Conservation (phyloP, 495 filamentous ascomycete species). For the Podospora fimiseda region DNA sequence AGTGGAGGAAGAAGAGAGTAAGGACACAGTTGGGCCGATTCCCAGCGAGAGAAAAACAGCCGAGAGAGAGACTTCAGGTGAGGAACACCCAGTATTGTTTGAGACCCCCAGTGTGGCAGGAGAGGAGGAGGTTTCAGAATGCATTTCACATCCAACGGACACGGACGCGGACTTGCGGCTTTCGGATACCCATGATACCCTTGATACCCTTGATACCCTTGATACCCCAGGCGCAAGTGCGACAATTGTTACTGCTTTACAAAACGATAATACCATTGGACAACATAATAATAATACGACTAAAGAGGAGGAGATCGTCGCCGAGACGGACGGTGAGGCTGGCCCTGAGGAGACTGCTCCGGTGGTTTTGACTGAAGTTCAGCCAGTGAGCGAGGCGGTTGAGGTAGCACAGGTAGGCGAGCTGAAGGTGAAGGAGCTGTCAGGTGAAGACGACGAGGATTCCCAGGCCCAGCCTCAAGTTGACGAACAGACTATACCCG, state of each 20-base stretch:
- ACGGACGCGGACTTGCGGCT: constrained; percentile 20
- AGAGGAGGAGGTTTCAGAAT: constrained; percentile 25
- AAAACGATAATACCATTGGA: constrained; percentile 13
- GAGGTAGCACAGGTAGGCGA: background rate
- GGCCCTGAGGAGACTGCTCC: background rate
- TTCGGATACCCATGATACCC: constrained; percentile 15
- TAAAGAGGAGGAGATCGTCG: constrained; percentile 7
- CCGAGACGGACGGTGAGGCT: constrained; percentile 4
- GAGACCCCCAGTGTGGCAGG: constrained; percentile 27
- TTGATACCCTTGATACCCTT: constrained; percentile 5
- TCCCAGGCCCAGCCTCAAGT: background rate
- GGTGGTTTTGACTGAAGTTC: background rate
- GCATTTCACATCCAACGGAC: constrained; percentile 26
- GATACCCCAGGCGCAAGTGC: constrained; percentile 15
- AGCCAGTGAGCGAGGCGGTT: background rate
- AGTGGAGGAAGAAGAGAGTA: constrained; percentile 29
- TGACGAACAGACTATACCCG: background rate
- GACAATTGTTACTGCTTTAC: constrained; percentile 9
- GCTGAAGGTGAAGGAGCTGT: background rate
- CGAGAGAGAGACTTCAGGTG: constrained; percentile 33
- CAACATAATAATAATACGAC: constrained; percentile 13
- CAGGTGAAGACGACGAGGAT: background rate
- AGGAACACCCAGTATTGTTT: constrained; percentile 31
- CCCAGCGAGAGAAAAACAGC: constrained; percentile 27
- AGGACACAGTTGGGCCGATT: constrained; percentile 32